Evolutionary conservation across 1,284 basidiomycete species (phyloP).

Genomic region (Melampsora larici-populina): DNA sequence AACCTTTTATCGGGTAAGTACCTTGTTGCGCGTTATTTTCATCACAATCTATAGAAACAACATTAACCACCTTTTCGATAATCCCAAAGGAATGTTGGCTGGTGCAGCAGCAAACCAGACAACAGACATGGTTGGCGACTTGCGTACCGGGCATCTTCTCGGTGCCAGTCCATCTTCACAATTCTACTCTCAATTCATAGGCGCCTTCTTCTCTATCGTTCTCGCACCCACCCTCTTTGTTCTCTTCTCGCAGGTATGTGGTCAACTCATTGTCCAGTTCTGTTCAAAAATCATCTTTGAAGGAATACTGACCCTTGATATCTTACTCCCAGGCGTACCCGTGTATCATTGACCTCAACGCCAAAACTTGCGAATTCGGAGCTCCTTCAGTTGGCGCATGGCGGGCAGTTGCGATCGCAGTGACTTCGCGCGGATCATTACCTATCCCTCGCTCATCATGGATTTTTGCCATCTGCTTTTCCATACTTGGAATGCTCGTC

Average conservation of each 20-base stretch:
- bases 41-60: not conserved
- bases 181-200: slow-evolving; percentile 64
- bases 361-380: slow-evolving; percentile 60
- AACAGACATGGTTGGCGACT: slow-evolving; percentile 68
- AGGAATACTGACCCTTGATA: slow-evolving; percentile 45
- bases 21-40: not conserved
- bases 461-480: slow-evolving; percentile 64
- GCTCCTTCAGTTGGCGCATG: slow-evolving; percentile 65
- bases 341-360: slow-evolving; percentile 61
- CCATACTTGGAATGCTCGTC: slow-evolving; percentile 58
- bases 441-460: slow-evolving; percentile 63
- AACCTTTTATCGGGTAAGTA: slow-evolving; percentile 62
- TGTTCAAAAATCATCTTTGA: not conserved
- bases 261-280: not conserved
- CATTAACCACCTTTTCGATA: not conserved
- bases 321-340: slow-evolving; percentile 60
- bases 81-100: slow-evolving; percentile 55
- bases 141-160: slow-evolving; percentile 69
- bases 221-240: slow-evolving; percentile 63
- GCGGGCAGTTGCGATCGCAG: slow-evolving; percentile 64
- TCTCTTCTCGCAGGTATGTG: slow-evolving; percentile 58
- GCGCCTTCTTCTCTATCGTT: slow-evolving; percentile 63
- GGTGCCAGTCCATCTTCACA: slow-evolving; percentile 66
- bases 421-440: slow-evolving; percentile 51
- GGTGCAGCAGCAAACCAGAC: slow-evolving; percentile 64